Base-by-base conservation (phyloP, 2,329 filamentous ascomycete genomes). In the Diaporthe sp. region DNA sequence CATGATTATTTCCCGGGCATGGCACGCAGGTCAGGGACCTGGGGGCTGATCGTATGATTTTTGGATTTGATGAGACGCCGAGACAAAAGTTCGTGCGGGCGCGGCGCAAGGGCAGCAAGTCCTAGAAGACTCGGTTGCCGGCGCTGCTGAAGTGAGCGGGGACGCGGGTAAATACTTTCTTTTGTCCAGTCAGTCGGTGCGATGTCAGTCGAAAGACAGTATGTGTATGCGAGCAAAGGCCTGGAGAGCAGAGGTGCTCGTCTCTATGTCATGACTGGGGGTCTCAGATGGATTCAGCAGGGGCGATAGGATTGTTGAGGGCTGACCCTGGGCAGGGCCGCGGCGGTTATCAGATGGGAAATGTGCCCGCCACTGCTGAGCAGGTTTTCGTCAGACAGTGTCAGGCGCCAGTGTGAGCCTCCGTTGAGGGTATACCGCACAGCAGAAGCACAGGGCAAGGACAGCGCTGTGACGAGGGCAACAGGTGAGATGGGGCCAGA, bases 1-100 rank as follows among this genome's bases (percentile, higher is more conserved):
- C 84, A 85, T 85, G 61, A 31, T 73, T 65, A 73, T 65, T 71
- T 42, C 42, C 55, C 68, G 69, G 55, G 46, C 75, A 76, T 75
- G 46, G 62, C 75, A 72, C 49, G n/a, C 65, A 69, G 62, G 68
- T 75, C 62, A 58, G 49, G 34, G 49, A 59, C 39, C 74, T 49
- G 51, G 61, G 58, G 65, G 58, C n/a, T 42, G 22, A 59, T 46
- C 62, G 62, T 61, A 58, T 51, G 65, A 58, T 51, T 58, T 69
- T 73, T 58, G 31, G 42, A 70, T 62, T 39, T 53, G 71, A 44
- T 73, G 71, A 65, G 61, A 55, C 71, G 71, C 65, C 49, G 34
- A 69, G 49, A 42, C n/a, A 28, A 69, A 55, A 55, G 34, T 19
- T 28, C n/a, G 65, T 53, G 46, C 65, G 49, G 46, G 65, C 69